Percentiles rank a stretch among this genome's conserved stretches.
Evolutionary conservation across 768 basidiomycete species (phyloP).

Genomic region (Roridomyces roridus): DNA sequence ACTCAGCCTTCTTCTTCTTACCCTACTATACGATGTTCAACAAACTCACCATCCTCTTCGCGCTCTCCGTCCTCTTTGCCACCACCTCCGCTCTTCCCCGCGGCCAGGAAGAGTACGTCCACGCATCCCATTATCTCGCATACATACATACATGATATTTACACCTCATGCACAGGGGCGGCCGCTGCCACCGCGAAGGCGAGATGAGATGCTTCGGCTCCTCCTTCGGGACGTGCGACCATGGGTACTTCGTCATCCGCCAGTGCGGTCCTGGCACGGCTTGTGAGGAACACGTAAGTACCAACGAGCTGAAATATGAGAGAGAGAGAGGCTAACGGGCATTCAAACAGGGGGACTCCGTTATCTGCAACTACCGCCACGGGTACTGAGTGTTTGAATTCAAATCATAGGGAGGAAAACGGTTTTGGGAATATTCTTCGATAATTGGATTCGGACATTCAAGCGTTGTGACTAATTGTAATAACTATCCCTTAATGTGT

Average conservation of each 20-base stretch:
- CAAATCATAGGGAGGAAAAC: too few relatives aligned
- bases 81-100: background rate
- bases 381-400: conserved; percentile 1
- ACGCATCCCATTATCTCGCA: background rate
- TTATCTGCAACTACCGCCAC: conserved; percentile 3
- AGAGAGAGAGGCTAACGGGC: too few relatives aligned
- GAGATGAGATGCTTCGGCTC: conserved; percentile 2
- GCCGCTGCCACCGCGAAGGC: conserved; percentile 2
- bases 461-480: too few relatives aligned
- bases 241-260: conserved; percentile 3
- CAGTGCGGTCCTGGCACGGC: background rate
- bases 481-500: too few relatives aligned
- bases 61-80: background rate
- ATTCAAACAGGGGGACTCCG: background rate
- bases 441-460: too few relatives aligned
- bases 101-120: background rate
- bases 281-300: background rate
- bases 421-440: too few relatives aligned
- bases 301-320: too few relatives aligned
- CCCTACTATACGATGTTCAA: background rate
- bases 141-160: background rate
- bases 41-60: background rate
- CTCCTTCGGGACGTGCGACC: conserved; percentile 1
- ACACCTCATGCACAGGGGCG: background rate
- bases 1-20: too few relatives aligned